These are phyloP conservation scores for Jamesozyma piceae DNA, from an alignment of 805 yeast species.

Conservation along the genomic window DNA sequence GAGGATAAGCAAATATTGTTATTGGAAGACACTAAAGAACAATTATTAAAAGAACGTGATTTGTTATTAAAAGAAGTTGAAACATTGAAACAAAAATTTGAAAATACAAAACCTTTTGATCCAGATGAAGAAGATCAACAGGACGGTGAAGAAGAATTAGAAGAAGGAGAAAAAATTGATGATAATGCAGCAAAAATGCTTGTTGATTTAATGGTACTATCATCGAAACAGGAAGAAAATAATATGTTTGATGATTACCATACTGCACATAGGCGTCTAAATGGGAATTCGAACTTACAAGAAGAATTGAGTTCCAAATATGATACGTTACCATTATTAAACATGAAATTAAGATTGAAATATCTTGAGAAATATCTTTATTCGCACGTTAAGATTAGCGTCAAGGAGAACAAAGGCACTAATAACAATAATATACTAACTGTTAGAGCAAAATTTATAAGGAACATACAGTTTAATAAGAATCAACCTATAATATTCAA, in stretches of 20 bases:
- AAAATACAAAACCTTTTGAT: conserved; percentile 1
- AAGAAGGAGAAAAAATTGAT: conserved; percentile 3
- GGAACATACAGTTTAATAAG: no score
- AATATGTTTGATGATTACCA: background rate
- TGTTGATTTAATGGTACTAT: conserved; percentile 10
- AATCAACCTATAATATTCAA: background rate
- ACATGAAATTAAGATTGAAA: conserved; percentile 15
- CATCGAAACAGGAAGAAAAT: background rate
- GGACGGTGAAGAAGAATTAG: background rate
- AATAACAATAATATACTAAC: background rate
- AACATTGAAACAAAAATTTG: conserved; percentile 2
- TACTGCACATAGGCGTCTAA: conserved; percentile 4
- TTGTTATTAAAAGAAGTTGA: conserved; percentile 14
- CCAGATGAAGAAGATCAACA: background rate
- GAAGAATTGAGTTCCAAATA: conserved; percentile 17
- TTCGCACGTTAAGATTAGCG: conserved; percentile 7
- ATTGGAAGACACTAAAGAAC: conserved; percentile 17
- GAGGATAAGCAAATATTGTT: conserved; percentile 11
- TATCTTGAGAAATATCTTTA: conserved; percentile 13
- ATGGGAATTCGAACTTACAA: conserved; percentile 14
- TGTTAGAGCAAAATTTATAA: background rate
- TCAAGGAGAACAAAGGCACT: background rate
- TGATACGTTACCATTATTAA: conserved; percentile 24
- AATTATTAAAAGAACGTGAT: conserved; percentile 13
- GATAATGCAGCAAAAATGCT: conserved; percentile 8